Base-by-base conservation (phyloP, 2,329 filamentous ascomycete species). In the Fusarium marasasianum region DNA sequence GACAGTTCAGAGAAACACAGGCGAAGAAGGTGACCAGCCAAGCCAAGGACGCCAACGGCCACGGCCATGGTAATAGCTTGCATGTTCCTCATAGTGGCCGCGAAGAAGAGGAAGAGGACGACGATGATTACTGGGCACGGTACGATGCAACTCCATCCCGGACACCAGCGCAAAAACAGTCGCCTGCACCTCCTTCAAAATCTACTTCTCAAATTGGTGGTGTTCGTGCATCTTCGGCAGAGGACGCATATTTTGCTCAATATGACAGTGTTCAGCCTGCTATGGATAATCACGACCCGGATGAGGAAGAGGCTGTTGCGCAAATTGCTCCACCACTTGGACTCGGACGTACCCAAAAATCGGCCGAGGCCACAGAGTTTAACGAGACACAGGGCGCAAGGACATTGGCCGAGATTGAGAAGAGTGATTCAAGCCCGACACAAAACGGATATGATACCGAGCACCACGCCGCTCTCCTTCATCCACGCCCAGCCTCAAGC, bases 221-320 rank as follows among this genome's bases (percentile, higher is more conserved):
- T 40, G 77, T 77, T 60, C 74, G 76, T 29, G 76, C 58, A 43
- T 71, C 82, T 15, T 84, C 85, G 13, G 85, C 86, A 26, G 93
- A 95, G 71, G 89, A 92, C 53, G 91, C 91, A 48, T 96, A 96
- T 81, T 96, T 90, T 81, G 90, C 92, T 24, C 91, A 92, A 79
- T 96, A 96, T 80, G 91, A 93, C 76, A 86, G 89, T 72, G 93
- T 96, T 14, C 93, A 96, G 80, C 93, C 93, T 6, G 93, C 93
- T 38, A 90, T 96, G 86, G 94, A 96, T 81, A 90, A 90, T 63
- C 91, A 95, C 80, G 93, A 95, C 74, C 93, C 93, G n/a, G 92
- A 94, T 76, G 93, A 94, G 82, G 91, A 86, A 64, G 83, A 75
- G 75, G 53, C 73, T 72, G 58, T 61, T n/a, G 77, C 80, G 50